These are phyloP conservation scores for Wallemia mellicola DNA, from an alignment of 1,284 basidiomycete genomes.

Conservation along the genomic window DNA sequence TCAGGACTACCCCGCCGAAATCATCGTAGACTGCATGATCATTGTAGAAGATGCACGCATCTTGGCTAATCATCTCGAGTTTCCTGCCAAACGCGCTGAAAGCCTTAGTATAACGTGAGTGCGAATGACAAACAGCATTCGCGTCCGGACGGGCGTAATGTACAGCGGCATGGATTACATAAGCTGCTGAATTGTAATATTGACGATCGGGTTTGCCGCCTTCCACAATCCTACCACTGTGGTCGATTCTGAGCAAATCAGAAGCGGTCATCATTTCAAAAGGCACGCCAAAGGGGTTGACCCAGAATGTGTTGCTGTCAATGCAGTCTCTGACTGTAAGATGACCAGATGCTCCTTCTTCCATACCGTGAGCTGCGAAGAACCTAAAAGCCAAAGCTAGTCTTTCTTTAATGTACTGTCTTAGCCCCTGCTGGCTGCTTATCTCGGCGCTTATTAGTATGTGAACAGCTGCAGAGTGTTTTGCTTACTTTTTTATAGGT, in stretches of 20 bases:
- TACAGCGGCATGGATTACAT: conserved; percentile 25
- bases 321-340: conserved; percentile 31
- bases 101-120: conserved; percentile 19
- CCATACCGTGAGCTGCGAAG: conserved; percentile 25
- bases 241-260: conserved; percentile 21
- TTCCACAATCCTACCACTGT: conserved; percentile 22
- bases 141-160: conserved; percentile 31
- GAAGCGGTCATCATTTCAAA: conserved; percentile 22
- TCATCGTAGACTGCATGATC: conserved; percentile 11
- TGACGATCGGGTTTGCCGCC: conserved; percentile 14
- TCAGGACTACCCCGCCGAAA: conserved; percentile 29
- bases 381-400: conserved; percentile 23
- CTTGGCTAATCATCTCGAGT: conserved; percentile 8
- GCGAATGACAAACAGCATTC: conserved; percentile 31
- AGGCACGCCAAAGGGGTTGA: conserved; percentile 10
- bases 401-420: conserved; percentile 24
- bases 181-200: conserved; percentile 20
- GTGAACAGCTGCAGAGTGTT: not conserved
- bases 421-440: conserved; percentile 19
- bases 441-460: conserved; percentile 11
- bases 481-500: not conserved
- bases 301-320: conserved; percentile 25
- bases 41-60: conserved; percentile 11
- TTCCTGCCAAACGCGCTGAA: conserved; percentile 3
- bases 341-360: conserved; percentile 31